Conservation (phyloP, 495 filamentous ascomycete genomes). For the Talaromyces liani region DNA sequence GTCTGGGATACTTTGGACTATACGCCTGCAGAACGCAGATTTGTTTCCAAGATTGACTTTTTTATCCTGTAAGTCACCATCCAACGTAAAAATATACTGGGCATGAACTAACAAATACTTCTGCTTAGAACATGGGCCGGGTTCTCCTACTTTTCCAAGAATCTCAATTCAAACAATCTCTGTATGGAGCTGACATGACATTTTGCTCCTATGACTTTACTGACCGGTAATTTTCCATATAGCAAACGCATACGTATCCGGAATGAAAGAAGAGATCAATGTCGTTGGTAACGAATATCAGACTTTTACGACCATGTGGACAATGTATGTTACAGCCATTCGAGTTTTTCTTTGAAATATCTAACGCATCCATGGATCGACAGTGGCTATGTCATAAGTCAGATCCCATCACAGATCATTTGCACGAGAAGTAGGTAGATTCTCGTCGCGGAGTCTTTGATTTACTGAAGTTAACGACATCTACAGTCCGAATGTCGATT, state of each 20-base stretch:
- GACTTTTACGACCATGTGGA: slow-evolving; percentile 4
- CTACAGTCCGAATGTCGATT: not conserved
- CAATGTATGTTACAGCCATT: not conserved
- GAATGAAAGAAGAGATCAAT: slow-evolving; percentile 53
- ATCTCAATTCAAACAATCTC: slow-evolving; percentile 1
- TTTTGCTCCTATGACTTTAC: not conserved
- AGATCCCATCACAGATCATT: slow-evolving; percentile 3
- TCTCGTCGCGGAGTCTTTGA: not conserved
- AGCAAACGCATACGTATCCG: slow-evolving; percentile 53
- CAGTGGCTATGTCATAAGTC: slow-evolving; percentile 5
- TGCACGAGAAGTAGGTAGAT: not conserved
- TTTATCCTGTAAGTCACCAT: slow-evolving; percentile 4
- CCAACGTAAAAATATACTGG: no score
- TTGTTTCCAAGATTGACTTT: slow-evolving; percentile 4
- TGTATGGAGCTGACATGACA: not conserved
- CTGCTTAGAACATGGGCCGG: slow-evolving; percentile 6
- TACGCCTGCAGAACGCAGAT: not conserved
- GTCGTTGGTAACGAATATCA: slow-evolving; percentile 42
- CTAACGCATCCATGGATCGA: not conserved
- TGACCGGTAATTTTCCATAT: slow-evolving; percentile 12
- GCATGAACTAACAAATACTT: no score
- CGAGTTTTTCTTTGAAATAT: not conserved
- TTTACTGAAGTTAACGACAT: not conserved
- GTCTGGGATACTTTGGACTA: slow-evolving; percentile 3
- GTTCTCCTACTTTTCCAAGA: slow-evolving; percentile 3